Evolutionary conservation across 1,284 basidiomycete species (phyloP).

Genomic region (Malassezia restricta): DNA sequence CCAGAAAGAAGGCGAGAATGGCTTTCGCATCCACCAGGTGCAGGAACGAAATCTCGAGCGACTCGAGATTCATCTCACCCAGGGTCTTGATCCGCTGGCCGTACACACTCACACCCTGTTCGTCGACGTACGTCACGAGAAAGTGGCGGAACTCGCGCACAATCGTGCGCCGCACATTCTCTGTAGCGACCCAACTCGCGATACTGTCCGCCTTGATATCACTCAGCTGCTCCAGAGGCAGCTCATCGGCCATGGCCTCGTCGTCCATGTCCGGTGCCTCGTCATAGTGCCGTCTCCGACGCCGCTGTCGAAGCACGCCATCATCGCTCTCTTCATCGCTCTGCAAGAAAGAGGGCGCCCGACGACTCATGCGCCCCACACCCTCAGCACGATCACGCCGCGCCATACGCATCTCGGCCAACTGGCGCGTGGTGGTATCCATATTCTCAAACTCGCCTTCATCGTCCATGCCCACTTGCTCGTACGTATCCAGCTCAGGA

Average conservation of each 20-base stretch:
- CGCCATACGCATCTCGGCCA: constrained; percentile 77
- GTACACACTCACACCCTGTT: constrained; percentile 80
- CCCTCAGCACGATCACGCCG: constrained; percentile 72
- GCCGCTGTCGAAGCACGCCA: constrained; percentile 42
- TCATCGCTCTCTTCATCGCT: constrained; percentile 53
- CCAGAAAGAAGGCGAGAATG: constrained; percentile 90
- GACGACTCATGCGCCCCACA: constrained; percentile 52
- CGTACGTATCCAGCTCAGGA: constrained; percentile 72
- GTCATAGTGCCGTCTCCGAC: constrained; percentile 48
- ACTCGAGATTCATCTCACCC: constrained; percentile 94
- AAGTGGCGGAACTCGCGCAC: constrained; percentile 87
- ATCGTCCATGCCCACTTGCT: constrained; percentile 72
- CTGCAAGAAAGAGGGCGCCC: constrained; percentile 71
- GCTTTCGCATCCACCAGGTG: constrained; percentile 82
- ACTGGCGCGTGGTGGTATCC: constrained; percentile 62
- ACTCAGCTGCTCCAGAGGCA: constrained; percentile 86
- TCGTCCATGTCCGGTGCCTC: constrained; percentile 51
- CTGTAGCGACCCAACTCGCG: constrained; percentile 88
- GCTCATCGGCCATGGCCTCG: constrained; percentile 57
- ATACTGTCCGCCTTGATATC: constrained; percentile 96
- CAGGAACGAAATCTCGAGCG: constrained; percentile 87
- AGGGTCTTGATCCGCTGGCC: constrained; percentile 82
- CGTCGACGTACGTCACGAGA: constrained; percentile 87
- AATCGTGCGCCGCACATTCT: constrained; percentile 77
- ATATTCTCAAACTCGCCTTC: constrained; percentile 63